Conservation (phyloP, 768 basidiomycete genomes). For the Agaricus sinodeliciosus region DNA sequence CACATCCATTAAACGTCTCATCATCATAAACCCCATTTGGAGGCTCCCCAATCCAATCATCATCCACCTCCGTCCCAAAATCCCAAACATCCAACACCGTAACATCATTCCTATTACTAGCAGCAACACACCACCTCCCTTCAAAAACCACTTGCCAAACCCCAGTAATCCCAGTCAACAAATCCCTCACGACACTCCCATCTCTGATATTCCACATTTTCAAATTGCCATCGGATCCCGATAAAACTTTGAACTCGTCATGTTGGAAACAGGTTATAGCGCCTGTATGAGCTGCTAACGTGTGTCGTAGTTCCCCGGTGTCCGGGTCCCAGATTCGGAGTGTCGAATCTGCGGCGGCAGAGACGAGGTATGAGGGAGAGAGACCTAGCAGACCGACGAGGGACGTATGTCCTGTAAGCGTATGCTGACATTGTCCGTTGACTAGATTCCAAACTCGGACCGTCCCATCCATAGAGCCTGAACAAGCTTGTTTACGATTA, state of each 20-base stretch:
- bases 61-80: conserved; percentile 69
- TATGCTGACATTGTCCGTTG: conserved; percentile 74
- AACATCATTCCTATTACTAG: conserved; percentile 72
- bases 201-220: conserved; percentile 98
- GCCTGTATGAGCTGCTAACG: conserved; percentile 85
- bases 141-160: conserved; percentile 99
- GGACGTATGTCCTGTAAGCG: conserved; percentile 86
- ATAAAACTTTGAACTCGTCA: conserved; percentile 95
- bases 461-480: conserved; percentile 97
- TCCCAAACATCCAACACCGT: conserved; percentile 90
- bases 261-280: conserved; percentile 99
- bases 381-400: conserved; percentile 90
- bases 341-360: conserved; percentile 94
- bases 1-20: conserved; percentile 40
- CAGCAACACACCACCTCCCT: conserved; percentile 91
- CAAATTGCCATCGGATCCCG: conserved; percentile 90
- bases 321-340: conserved; percentile 93
- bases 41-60: conserved; percentile 81
- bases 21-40: conserved; percentile 67
- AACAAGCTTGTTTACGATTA: conserved; percentile 83
- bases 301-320: conserved; percentile 71
- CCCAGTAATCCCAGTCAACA: conserved; percentile 85
- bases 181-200: conserved; percentile 79
- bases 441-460: conserved; percentile 91
- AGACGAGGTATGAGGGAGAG: conserved; percentile 86